These are phyloP conservation scores for Fonsecaea multimorphosa DNA, from an alignment of 2,329 filamentous ascomycete genomes.

Conservation along the genomic window DNA sequence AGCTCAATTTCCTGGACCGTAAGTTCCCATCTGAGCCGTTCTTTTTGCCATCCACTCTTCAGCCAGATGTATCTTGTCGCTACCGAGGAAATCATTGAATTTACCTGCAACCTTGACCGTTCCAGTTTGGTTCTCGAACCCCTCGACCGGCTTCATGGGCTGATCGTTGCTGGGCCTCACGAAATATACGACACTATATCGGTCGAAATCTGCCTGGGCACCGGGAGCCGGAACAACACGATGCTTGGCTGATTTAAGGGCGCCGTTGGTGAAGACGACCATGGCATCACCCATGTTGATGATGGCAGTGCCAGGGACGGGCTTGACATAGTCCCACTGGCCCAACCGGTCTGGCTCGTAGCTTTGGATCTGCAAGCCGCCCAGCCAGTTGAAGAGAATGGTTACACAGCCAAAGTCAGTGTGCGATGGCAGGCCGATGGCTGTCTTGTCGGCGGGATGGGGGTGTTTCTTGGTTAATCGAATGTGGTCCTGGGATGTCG, in stretches of 20 bases:
- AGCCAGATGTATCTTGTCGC: too few species aligned
- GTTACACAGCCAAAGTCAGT: slow-evolving; percentile 47
- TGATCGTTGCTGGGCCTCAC: slow-evolving; percentile 49
- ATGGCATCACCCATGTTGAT: slow-evolving; percentile 47
- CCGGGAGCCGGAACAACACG: slow-evolving; percentile 59
- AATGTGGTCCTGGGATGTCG: slow-evolving; percentile 57
- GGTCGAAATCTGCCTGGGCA: slow-evolving; percentile 49
- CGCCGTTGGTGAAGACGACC: slow-evolving; percentile 53
- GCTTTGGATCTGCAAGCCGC: slow-evolving; percentile 43
- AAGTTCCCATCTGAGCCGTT: too few species aligned
- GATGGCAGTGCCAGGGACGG: slow-evolving; percentile 45
- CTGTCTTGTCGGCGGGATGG: slow-evolving; percentile 38
- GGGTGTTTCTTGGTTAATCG: slow-evolving; percentile 53
- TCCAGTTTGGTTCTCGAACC: slow-evolving; percentile 6
- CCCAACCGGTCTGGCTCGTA: slow-evolving; percentile 44
- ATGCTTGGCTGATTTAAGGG: slow-evolving; percentile 53
- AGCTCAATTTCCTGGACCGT: too few species aligned
- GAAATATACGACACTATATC: slow-evolving; percentile 64
- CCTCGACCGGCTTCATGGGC: slow-evolving; percentile 18
- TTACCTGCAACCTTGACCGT: slow-evolving; percentile 18
- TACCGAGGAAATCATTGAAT: too few species aligned
- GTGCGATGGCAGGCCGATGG: slow-evolving; percentile 37
- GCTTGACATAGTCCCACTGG: slow-evolving; percentile 55
- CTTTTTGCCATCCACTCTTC: too few species aligned
- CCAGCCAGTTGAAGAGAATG: slow-evolving; percentile 42